phyloP scores from a whole-genome alignment of 768 basidiomycete species.

The Sporobolomyces roseus region DNA sequence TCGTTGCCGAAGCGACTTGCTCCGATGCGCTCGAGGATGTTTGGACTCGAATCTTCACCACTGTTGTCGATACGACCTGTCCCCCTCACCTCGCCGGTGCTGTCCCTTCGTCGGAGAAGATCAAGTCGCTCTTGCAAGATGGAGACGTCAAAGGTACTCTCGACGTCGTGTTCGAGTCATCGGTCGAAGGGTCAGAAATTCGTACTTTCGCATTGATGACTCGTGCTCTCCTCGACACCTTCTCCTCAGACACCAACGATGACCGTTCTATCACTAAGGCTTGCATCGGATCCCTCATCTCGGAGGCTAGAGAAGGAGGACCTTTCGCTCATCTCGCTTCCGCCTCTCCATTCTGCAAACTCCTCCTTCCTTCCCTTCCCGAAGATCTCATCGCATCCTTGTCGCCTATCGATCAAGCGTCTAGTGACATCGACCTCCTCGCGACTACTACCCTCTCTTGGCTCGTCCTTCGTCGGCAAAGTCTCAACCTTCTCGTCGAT shows the following conservation, averaged over 20 bases:
- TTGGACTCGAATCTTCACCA: slow-evolving; percentile 27
- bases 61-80: slow-evolving; percentile 21
- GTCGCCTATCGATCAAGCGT: neutral
- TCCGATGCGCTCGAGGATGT: slow-evolving; percentile 20
- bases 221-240: slow-evolving; percentile 11
- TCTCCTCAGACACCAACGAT: neutral
- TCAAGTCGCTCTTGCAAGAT: neutral
- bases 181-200: slow-evolving; percentile 10
- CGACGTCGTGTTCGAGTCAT: slow-evolving; percentile 12
- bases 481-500: neutral
- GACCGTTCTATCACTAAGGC: neutral
- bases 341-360: slow-evolving; percentile 18
- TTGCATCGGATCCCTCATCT: slow-evolving; percentile 12
- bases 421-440: slow-evolving; percentile 24
- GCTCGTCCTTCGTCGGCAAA: slow-evolving; percentile 27
- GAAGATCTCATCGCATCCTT: neutral
- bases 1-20: slow-evolving; percentile 31
- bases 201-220: slow-evolving; percentile 13
- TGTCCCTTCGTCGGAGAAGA: neutral
- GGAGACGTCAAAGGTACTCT: slow-evolving; percentile 6
- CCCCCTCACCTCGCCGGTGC: neutral
- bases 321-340: slow-evolving; percentile 17
- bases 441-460: slow-evolving; percentile 24
- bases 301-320: slow-evolving; percentile 2
- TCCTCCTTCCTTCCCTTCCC: slow-evolving; percentile 18